Conservation (phyloP, 768 basidiomycete genomes). For the Auricularia sp. region DNA sequence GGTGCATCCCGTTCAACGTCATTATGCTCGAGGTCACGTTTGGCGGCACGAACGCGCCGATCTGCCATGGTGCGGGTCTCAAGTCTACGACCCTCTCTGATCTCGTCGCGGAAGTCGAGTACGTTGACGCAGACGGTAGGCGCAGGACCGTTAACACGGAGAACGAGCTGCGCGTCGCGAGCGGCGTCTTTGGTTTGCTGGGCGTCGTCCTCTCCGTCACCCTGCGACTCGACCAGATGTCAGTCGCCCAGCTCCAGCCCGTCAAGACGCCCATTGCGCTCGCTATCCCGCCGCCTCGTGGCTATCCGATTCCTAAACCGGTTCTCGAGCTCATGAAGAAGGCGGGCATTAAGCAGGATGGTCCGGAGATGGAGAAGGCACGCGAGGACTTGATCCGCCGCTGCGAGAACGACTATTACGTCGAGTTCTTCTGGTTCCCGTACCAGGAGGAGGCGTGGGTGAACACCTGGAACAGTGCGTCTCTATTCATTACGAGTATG, state of each 20-base stretch:
- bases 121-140: slow-evolving; percentile 19
- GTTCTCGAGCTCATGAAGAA: slow-evolving; percentile 13
- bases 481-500: not conserved
- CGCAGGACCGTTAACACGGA: slow-evolving; percentile 14
- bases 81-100: slow-evolving; percentile 18
- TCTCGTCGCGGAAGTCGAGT: slow-evolving; percentile 17
- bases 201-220: slow-evolving; percentile 20
- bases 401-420: slow-evolving; percentile 19
- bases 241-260: slow-evolving; percentile 17
- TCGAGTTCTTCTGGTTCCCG: slow-evolving; percentile 25
- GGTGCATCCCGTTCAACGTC: slow-evolving; percentile 18
- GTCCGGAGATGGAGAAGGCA: slow-evolving; percentile 13
- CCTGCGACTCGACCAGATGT: slow-evolving; percentile 19
- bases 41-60: slow-evolving; percentile 19
- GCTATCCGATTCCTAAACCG: slow-evolving; percentile 14
- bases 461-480: slow-evolving; percentile 17
- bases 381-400: slow-evolving; percentile 14
- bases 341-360: slow-evolving; percentile 10
- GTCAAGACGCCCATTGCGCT: slow-evolving; percentile 13
- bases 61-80: slow-evolving; percentile 21
- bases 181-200: slow-evolving; percentile 20
- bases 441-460: slow-evolving; percentile 19
- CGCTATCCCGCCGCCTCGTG: slow-evolving; percentile 20
- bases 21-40: slow-evolving; percentile 24
- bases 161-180: slow-evolving; percentile 18